Conservation (phyloP, 495 filamentous ascomycete genomes). For the Neurospora tetrasperma region DNA sequence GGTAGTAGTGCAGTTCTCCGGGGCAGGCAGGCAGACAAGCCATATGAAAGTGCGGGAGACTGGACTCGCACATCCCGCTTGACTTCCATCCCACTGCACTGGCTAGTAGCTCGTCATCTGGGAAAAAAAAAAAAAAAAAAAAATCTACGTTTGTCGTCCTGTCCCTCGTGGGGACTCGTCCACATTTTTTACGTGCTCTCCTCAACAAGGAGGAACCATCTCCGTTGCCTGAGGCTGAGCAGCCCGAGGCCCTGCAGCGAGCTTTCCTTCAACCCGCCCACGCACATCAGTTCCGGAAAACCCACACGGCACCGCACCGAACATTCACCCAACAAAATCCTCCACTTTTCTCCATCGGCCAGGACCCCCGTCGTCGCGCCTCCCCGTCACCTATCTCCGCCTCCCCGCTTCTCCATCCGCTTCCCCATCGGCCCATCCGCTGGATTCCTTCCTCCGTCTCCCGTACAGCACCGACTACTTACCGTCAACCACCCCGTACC, state of each 20-base stretch:
- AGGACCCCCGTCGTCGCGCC: neutral
- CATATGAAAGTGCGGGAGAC: neutral
- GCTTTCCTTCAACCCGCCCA: neutral
- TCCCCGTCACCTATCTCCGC: constrained; percentile 1
- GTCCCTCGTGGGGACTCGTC: neutral
- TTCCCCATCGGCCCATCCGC: neutral
- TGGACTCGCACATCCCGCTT: neutral
- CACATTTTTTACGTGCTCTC: neutral
- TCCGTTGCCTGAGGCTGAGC: neutral
- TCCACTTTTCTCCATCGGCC: constrained; percentile 3
- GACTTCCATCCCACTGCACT: neutral
- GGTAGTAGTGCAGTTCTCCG: neutral
- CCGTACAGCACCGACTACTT: neutral
- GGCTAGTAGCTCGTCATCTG: neutral
- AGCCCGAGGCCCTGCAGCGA: neutral
- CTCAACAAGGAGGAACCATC: neutral
- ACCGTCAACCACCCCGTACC: constrained; percentile 7
- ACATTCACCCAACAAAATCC: constrained; percentile 8
- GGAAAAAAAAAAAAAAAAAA: neutral
- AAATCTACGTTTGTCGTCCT: neutral
- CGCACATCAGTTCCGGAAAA: constrained; percentile 8
- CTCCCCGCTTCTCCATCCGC: constrained; percentile 4
- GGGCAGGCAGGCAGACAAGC: neutral
- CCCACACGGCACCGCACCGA: neutral
- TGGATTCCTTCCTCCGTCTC: constrained; percentile 2